phyloP scores from a whole-genome alignment of 352 stramenopile genomes.

The Globisporangium ultimum region DNA sequence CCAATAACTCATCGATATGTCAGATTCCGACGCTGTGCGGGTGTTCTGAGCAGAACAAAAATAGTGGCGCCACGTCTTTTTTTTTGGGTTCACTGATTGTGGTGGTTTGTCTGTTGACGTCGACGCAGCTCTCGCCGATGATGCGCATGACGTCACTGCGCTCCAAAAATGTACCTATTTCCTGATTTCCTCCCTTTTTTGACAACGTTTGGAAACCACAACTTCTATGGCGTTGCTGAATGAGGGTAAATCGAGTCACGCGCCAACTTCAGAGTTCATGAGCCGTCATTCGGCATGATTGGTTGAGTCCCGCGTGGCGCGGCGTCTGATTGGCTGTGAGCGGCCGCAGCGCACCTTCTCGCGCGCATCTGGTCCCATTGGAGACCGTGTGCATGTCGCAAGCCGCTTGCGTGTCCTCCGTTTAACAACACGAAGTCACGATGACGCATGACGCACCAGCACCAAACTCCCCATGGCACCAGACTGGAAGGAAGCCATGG shows the following conservation, averaged over 20 bases:
- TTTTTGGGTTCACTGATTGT: too few species aligned
- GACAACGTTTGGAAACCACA: not conserved
- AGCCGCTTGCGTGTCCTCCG: not conserved
- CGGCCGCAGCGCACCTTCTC: conserved; percentile 5
- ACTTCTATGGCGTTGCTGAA: not conserved
- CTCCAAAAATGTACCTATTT: not conserved
- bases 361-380: conserved; percentile 4
- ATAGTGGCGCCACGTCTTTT: too few species aligned
- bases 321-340: conserved; percentile 2
- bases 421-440: conserved; percentile 11
- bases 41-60: too few species aligned
- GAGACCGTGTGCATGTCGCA: too few species aligned
- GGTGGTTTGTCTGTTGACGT: conserved; percentile 1
- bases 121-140: not conserved
- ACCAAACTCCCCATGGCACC: not conserved
- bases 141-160: conserved; percentile 3
- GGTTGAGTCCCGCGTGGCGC: not conserved
- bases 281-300: not conserved
- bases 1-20: too few species aligned
- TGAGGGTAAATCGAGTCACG: conserved; percentile 1
- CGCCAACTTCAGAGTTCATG: not conserved
- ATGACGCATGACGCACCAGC: not conserved
- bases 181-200: not conserved
- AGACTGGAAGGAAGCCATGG: conserved; percentile 2
- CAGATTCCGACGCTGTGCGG: too few species aligned